Base-by-base conservation (phyloP, 257 asterid species). In the Capsicum rhomboideum region DNA sequence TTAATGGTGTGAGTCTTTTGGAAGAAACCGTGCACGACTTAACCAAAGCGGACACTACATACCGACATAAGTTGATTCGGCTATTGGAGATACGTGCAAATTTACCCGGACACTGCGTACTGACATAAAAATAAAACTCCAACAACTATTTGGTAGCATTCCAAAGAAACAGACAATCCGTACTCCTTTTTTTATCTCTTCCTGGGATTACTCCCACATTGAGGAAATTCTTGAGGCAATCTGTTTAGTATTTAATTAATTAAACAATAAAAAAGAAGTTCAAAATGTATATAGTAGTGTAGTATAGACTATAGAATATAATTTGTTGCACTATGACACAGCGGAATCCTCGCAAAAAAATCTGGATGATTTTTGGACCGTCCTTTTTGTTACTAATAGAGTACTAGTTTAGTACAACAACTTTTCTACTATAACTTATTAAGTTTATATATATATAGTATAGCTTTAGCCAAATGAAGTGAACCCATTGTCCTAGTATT, bases 321-420 rank as follows among this genome's bases (percentile, higher is more conserved):
- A 37, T 79, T 81, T 72, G 79, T 58, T 78, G 49, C 80, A 83
- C 64, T 82, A 85, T 40, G 55, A 84, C 74, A 81, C 80, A 85
- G 89, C 98, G 97, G 93, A 94, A 92, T 93, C 93, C 88, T 88
- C 97, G 97, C 97, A 93, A 89, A 78, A 85, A 93, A 91, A 91
- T 86, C 89, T 69, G 93, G 91, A 90, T 85, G 85, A 89, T 88
- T 80, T 80, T 80, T 80, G 77, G 77, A 42, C 93, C 92, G 85
- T 87, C 83, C 91, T 86, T 89, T 89, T 55, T 75, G 14, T 52
- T 58, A 17, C 7, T 54, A 29, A 10, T 64, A n/a, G n/a, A n/a
- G n/a, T n/a, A 14, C 17, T 11, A 10, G 14, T 61, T 61, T 58
- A 58, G 29, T n/a, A 8, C 66, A 8, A 11, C 6, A 0, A 61